A percentile compares a stretch with the other conserved stretches of the same genome.
These are phyloP conservation scores for Vitrella brassicaformis DNA, from an alignment of 73 alveolate genomes.

Conservation along the genomic window DNA sequence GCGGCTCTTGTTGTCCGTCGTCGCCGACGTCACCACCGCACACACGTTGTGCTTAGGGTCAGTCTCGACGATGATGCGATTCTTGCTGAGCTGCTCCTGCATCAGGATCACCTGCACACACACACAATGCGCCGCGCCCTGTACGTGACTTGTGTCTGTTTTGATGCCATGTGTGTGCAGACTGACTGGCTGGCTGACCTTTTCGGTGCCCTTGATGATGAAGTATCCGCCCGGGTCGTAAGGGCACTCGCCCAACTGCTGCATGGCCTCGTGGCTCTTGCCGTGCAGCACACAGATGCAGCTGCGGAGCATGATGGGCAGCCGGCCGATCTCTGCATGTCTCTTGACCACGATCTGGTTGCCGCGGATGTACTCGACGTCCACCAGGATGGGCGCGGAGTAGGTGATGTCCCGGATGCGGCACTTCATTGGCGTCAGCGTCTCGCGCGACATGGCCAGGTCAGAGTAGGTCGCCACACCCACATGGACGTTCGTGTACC, in stretches of 20 bases:
- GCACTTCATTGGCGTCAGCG: constrained; percentile 80
- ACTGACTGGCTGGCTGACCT: background rate
- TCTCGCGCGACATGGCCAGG: constrained; percentile 1
- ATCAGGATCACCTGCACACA: constrained; percentile 64
- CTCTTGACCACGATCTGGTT: constrained; percentile 42
- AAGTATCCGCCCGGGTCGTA: constrained; percentile 96
- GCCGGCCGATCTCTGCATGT: constrained; percentile 46
- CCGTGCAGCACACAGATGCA: constrained; percentile 56
- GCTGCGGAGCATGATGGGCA: constrained; percentile 93
- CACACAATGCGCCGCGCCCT: constrained; percentile 62
- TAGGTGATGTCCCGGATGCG: constrained; percentile 85
- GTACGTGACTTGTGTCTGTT: no score
- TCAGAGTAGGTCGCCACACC: constrained; percentile 8
- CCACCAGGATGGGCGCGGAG: constrained; percentile 81
- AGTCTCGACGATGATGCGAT: constrained; percentile 90
- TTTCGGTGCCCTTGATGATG: constrained; percentile 78
- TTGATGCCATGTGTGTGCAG: no score
- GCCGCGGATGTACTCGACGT: constrained; percentile 66
- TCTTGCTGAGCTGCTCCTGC: constrained; percentile 78
- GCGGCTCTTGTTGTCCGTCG: constrained; percentile 71
- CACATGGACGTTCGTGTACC: constrained; percentile 63
- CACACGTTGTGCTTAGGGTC: constrained; percentile 65
- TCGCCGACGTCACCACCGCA: constrained; percentile 75
- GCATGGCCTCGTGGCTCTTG: constrained; percentile 3
- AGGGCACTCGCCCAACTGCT: constrained; percentile 65